Evolutionary conservation across 2,329 filamentous ascomycete genomes (phyloP), one percentile per base, ranked within the genome.

Genomic region (Ascochyta rabiei): DNA sequence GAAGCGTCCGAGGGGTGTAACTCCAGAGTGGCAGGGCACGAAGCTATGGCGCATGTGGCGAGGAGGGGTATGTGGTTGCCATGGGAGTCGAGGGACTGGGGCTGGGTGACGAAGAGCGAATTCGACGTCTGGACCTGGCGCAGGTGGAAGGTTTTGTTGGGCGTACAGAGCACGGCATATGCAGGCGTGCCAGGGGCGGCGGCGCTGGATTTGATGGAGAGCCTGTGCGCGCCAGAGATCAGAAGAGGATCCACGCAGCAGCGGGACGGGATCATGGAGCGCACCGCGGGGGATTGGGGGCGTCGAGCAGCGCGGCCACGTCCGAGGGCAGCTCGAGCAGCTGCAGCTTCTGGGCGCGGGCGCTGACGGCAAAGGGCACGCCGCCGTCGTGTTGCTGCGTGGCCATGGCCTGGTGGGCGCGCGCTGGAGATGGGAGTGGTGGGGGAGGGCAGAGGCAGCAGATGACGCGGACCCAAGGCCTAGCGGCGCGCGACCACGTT

Each of bases 41-140:
- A 71, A 23, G 80, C 77, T 57, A 81, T 74, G 49, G 77, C 77
- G 57, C 75, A 66, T 43, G 78, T 68, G 41, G 69, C 72, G 28
- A 71, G 63, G 33, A 63, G 53, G n/a, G 67, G 63, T 43, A 63
- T 68, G 33, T 69, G 63, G 70, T 70, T 68, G 68, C 63, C 67
- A 66, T 71, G 71, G 59, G 70, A 68, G 51, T 68, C 69, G 19
- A 69, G 62, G 51, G 77, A 77, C 4, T 56, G 53, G 37, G 80
- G 79, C 44, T 75, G 75, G 21, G 84, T 75, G 33, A 87, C 67
- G 70, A 84, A 83, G 51, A 88, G 77, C 31, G 83, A 84, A 62
- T 88, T 88, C 23, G 85, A 87, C 15, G 85, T 87, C 62, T 86
- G 84, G 47, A 88, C 85, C 70, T 88, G 85, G 62, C 84, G 84